Base-by-base conservation (phyloP, 1,284 basidiomycete genomes). In the Boletus albobrunnescens region DNA sequence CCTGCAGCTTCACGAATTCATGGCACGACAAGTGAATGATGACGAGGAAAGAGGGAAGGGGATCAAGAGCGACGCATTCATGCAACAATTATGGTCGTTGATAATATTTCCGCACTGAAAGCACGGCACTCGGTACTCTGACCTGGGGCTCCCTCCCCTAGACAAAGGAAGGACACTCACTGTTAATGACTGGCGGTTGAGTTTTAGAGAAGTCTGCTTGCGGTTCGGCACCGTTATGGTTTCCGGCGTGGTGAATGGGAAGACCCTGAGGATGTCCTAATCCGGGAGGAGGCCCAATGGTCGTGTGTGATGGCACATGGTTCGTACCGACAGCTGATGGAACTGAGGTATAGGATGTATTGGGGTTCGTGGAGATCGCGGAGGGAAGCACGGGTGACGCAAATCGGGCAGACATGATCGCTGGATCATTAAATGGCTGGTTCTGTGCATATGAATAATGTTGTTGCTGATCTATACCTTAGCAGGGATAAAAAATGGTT, bases 101-200 rank as follows among this genome's bases (percentile, higher is more conserved):
- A 71, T 78, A 77, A 70, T 77, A 71, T 77, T 83, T 82, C 81
- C 82, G 82, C 81, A 84, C 82, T 86, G 81, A 81, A 86, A 84
- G 84, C 72, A 86, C 79, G 82, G 82, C 69, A 57, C 82, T 86
- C 75, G 83, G 82, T 85, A 85, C 79, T 76, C 74, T 79, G 77
- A 74, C 79, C 81, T 70, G 69, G 71, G 74, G 71, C 70, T 79
- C 82, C 82, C 81, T 82, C 85, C 82, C 82, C 79, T 77, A n/a
- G 67, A 67, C 58, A 66, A 69, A 65, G 57, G 64, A 71, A 70
- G 71, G 58, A 59, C 55, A 82, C 85, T 88, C 81, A 88, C 85
- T 80, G 71, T 83, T 75, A 49, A 71, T 59, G 47, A 72, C 69
- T 6, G 55, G 36, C 37, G 67, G 65, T 57, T 67, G 71, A 43